Evolutionary conservation across 106 monocot species (phyloP), one percentile per base, ranked within the genome.

Genomic region (Chionographis japonica): DNA sequence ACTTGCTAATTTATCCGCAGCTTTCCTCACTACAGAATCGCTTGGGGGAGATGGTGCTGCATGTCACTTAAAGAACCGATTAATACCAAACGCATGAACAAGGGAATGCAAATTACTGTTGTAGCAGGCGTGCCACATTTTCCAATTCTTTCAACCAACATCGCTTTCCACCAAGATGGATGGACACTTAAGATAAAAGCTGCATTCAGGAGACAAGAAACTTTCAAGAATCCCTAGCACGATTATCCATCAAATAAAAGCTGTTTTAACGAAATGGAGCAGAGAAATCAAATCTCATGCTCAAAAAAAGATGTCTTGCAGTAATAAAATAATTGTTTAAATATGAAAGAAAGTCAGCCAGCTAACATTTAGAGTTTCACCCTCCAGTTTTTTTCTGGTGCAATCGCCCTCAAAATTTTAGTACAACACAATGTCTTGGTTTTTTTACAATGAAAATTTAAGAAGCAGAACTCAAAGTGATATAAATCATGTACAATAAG

Each of bases 11-110:
- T 76, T 92, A 71, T 97, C 97, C 50, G 87, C 92, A 66, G 85
- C 92, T 69, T 84, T 86, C 84, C 52, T 92, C 64, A 97, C 89
- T 63, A 85, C 72, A 78, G 72, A 71, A 78, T 92, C 89, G 43
- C 84, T 89, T 57, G 97, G 97, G 13, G 80, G 76, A 70, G 81
- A 68, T 67, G 86, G 87, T 86, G 74, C 97, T 97, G 97, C 92
- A 97, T 97, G 75, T 86, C 92, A 90, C 90, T 90, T 97, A 97
- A 89, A 97, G 73, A 97, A 95, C 81, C 75, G 78, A 86, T 93
- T 93, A 93, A 93, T 86, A 89, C 84, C 89, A 77, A 89, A 66
- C 72, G 77, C 72, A 93, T 84, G 79, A 81, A 76, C 79, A 86
- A 89, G 66, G 68, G 68, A 89, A 86, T 86, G 77, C 64, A 89